phyloP scores from a whole-genome alignment of 306 rosid species.

The Argentina anserina region DNA sequence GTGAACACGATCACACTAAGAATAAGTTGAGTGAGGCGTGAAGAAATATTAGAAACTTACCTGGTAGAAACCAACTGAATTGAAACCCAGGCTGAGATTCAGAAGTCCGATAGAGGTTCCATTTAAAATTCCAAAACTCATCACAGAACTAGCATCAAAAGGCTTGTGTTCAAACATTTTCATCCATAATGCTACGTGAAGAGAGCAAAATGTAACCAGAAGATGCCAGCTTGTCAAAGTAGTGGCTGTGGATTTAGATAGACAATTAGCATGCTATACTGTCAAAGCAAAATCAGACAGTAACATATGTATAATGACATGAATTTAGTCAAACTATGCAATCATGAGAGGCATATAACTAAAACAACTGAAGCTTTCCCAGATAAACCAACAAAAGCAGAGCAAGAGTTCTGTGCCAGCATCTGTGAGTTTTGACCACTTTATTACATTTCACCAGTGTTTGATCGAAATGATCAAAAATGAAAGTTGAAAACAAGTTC shows the following conservation, averaged over 20 bases:
- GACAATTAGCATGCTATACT: background rate
- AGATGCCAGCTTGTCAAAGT: conserved; percentile 99
- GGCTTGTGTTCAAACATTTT: conserved; percentile 90
- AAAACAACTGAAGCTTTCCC: background rate
- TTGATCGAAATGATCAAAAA: background rate
- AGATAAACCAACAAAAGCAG: conserved; percentile 1
- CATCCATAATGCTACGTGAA: conserved; percentile 84
- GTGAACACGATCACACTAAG: background rate
- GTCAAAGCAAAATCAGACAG: background rate
- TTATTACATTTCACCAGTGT: background rate
- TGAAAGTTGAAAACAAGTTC: background rate
- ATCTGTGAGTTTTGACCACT: background rate
- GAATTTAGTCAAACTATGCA: background rate
- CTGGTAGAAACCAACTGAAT: conserved; percentile 97
- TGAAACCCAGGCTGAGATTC: conserved; percentile 93
- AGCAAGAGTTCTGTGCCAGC: background rate
- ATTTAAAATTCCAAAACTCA: conserved; percentile 93
- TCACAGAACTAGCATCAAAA: conserved; percentile 80
- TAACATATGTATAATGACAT: background rate
- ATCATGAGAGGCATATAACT: background rate
- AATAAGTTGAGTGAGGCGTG: conserved; percentile 1
- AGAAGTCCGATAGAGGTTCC: conserved; percentile 98
- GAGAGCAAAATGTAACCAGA: conserved; percentile 95
- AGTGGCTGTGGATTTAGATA: conserved; percentile 54
- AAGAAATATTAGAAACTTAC: conserved; percentile 32